Conservation (phyloP, 2,329 filamentous ascomycete genomes). For the Verticillium dahliae region DNA sequence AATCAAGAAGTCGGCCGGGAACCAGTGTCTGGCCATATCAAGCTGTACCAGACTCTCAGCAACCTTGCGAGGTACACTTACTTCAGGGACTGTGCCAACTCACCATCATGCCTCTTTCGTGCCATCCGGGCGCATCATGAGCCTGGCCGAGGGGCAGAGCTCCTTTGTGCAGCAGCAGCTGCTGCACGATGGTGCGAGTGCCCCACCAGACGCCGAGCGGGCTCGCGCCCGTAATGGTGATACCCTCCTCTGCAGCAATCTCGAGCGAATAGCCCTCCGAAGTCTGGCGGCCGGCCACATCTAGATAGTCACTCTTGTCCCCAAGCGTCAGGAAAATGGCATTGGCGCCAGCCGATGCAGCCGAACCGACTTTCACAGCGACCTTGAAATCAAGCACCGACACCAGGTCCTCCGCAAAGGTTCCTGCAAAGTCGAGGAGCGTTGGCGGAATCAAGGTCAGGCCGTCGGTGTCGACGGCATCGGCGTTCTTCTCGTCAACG, state of each 20-base stretch:
- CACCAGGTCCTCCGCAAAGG: conserved; percentile 36
- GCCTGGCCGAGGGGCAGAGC: conserved; percentile 19
- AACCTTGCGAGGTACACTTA: neutral
- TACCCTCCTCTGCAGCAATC: conserved; percentile 14
- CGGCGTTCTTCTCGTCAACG: neutral
- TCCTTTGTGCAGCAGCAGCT: conserved; percentile 24
- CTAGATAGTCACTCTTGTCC: conserved; percentile 36
- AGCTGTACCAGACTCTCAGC: conserved; percentile 2
- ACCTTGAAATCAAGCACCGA: conserved; percentile 26
- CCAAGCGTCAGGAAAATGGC: conserved; percentile 34
- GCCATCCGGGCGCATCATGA: conserved; percentile 33
- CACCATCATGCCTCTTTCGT: conserved; percentile 34
- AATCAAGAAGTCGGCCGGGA: conserved; percentile 24
- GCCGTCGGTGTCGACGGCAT: conserved; percentile 29
- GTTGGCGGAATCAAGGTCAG: conserved; percentile 45
- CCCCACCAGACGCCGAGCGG: conserved; percentile 40
- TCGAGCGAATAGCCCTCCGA: conserved; percentile 44
- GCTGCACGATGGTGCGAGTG: conserved; percentile 36
- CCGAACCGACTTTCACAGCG: conserved; percentile 30
- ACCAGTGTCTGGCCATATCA: conserved; percentile 18
- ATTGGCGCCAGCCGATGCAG: conserved; percentile 28
- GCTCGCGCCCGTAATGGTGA: conserved; percentile 32
- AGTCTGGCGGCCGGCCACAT: conserved; percentile 16
- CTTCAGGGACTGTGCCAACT: neutral
- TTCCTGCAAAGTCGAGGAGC: conserved; percentile 38